phyloP scores from a whole-genome alignment of 257 asterid genomes.

The Solanum chmielewskii region DNA sequence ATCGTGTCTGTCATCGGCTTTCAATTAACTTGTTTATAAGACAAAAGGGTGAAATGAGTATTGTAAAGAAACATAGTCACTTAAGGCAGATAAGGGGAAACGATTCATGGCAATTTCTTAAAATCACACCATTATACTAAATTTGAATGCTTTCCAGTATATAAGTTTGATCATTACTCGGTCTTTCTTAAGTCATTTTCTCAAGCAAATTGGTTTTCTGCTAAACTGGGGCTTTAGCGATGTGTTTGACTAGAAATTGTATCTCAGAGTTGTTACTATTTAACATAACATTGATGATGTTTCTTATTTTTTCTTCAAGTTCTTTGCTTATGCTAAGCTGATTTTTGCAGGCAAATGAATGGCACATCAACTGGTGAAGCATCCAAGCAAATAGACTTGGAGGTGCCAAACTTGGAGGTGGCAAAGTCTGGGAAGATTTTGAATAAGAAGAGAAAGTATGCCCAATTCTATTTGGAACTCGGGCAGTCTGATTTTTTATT shows the following conservation, averaged over 20 bases:
- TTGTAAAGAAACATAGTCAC: background rate
- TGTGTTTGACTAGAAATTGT: background rate
- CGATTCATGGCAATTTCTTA: background rate
- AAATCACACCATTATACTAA: background rate
- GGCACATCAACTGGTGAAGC: conserved; percentile 8
- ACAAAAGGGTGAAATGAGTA: background rate
- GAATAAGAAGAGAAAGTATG: conserved; percentile 64
- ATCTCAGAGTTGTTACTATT: background rate
- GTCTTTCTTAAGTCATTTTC: background rate
- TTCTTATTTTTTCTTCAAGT: background rate
- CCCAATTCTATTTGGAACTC: conserved; percentile 58
- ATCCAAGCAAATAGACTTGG: conserved; percentile 4
- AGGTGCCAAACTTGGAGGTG: conserved; percentile 2
- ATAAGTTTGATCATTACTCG: background rate
- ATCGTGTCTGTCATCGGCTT: background rate
- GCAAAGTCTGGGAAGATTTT: conserved; percentile 23
- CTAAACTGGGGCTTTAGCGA: background rate
- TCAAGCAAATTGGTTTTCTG: background rate
- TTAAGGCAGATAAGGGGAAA: background rate
- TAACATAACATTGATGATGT: background rate
- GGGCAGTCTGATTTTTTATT: conserved; percentile 73
- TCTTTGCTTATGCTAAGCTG: background rate
- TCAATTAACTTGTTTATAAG: background rate
- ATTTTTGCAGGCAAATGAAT: conserved; percentile 8
- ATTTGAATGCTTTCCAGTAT: background rate